Evolutionary conservation across 2,329 filamentous ascomycete species (phyloP).

Genomic region (Fusarium dlaminii): DNA sequence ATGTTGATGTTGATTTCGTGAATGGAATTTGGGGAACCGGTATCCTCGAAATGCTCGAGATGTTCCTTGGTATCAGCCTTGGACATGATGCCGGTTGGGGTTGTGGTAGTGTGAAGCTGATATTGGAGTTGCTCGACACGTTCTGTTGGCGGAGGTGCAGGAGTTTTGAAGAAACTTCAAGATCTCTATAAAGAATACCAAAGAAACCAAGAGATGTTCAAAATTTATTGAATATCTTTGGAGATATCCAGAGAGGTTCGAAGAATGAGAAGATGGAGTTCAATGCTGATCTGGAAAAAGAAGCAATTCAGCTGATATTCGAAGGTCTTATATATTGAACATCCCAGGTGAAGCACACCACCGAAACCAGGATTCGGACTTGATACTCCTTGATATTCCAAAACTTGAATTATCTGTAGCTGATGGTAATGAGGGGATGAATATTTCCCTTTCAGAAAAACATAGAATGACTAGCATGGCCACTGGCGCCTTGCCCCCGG

Average conservation of each 20-base stretch:
- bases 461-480: neutral
- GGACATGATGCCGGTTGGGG: slow-evolving; percentile 24
- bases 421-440: neutral
- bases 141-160: no score
- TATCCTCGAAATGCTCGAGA: slow-evolving; percentile 35
- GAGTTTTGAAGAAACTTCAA: neutral
- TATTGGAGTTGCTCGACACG: no score
- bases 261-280: neutral
- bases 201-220: no score
- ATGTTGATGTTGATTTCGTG: slow-evolving; percentile 32
- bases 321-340: slow-evolving; percentile 31
- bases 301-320: slow-evolving; percentile 6
- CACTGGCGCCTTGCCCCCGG: neutral
- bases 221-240: neutral
- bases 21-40: slow-evolving; percentile 16
- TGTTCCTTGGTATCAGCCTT: slow-evolving; percentile 31
- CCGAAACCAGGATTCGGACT: neutral
- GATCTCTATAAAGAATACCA: no score
- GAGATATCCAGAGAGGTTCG: neutral
- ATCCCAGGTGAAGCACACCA: slow-evolving; percentile 22
- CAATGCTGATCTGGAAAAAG: slow-evolving; percentile 18
- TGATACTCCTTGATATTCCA: slow-evolving; percentile 1
- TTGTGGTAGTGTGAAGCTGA: neutral
- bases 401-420: neutral
- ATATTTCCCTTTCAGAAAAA: slow-evolving; percentile 23